Conservation (phyloP, 768 basidiomycete species). For the Crassisporium funariophilum region DNA sequence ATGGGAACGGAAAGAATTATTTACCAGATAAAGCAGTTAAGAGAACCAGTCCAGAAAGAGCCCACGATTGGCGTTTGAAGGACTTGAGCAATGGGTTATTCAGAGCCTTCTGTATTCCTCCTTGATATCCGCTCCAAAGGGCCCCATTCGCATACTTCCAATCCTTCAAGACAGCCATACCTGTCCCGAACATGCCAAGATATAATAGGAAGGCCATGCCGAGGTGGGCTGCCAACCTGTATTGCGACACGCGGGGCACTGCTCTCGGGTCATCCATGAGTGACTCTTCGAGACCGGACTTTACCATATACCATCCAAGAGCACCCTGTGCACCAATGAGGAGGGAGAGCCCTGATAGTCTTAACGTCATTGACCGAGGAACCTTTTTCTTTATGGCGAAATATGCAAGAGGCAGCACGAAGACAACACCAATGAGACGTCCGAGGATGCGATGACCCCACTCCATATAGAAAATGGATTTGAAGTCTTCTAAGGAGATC, state of each 20-base stretch:
- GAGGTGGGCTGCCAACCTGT: constrained; percentile 92
- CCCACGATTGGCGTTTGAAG: constrained; percentile 62
- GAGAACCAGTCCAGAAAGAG: constrained; percentile 78
- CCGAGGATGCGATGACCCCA: constrained; percentile 96
- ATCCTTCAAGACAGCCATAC: constrained; percentile 75
- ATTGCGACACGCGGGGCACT: constrained; percentile 95
- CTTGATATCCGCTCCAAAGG: constrained; percentile 57
- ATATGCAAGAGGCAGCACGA: constrained; percentile 84
- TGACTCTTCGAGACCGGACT: constrained; percentile 88
- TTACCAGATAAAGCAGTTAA: constrained; percentile 90
- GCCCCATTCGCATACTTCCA: constrained; percentile 67
- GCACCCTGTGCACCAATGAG: constrained; percentile 91
- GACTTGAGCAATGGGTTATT: constrained; percentile 56
- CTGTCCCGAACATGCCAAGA: constrained; percentile 86
- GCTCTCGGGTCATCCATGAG: constrained; percentile 79
- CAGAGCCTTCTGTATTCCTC: constrained; percentile 47
- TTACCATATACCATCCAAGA: constrained; percentile 99
- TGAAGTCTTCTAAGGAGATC: constrained; percentile 89
- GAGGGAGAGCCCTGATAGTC: constrained; percentile 70
- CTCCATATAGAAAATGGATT: constrained; percentile 97
- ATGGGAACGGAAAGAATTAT: constrained; percentile 17
- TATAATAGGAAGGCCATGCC: constrained; percentile 92
- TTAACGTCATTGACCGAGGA: constrained; percentile 57
- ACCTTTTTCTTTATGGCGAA: constrained; percentile 75
- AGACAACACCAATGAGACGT: constrained; percentile 79